Evolutionary conservation across 805 yeast species (phyloP).

Genomic region (Millerago galiae): DNA sequence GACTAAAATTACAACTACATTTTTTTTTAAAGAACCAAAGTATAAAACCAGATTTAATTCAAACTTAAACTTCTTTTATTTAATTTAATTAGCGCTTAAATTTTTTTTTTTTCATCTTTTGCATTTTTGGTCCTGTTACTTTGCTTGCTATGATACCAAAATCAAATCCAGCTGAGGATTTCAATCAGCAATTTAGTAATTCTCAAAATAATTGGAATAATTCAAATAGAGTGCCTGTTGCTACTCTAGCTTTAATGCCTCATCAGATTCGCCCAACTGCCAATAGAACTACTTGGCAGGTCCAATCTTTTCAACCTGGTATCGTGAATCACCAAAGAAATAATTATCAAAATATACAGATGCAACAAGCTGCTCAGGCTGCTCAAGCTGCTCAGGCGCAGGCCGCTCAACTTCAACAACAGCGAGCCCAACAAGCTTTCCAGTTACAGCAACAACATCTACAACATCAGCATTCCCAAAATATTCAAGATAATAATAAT

Average conservation of each 20-base stretch:
- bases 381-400: no score
- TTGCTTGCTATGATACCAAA: no score
- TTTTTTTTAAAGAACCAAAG: not conserved
- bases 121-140: not conserved
- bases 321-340: not conserved
- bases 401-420: no score
- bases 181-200: not conserved
- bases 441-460: no score
- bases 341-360: no score
- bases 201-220: not conserved
- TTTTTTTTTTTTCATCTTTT: not conserved
- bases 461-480: no score
- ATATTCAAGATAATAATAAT: no score
- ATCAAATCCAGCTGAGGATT: no score
- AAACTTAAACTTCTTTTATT: not conserved
- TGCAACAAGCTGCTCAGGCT: no score
- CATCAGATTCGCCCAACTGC: not conserved
- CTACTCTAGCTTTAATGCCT: not conserved
- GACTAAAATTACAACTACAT: not conserved
- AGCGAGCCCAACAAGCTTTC: no score
- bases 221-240: not conserved
- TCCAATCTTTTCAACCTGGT: not conserved
- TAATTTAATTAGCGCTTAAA: not conserved
- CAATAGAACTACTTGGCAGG: not conserved
- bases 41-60: not conserved